Evolutionary conservation across 2,329 filamentous ascomycete genomes (phyloP), one percentile per base, ranked within the genome.

Genomic region (Fusarium kyushuense): DNA sequence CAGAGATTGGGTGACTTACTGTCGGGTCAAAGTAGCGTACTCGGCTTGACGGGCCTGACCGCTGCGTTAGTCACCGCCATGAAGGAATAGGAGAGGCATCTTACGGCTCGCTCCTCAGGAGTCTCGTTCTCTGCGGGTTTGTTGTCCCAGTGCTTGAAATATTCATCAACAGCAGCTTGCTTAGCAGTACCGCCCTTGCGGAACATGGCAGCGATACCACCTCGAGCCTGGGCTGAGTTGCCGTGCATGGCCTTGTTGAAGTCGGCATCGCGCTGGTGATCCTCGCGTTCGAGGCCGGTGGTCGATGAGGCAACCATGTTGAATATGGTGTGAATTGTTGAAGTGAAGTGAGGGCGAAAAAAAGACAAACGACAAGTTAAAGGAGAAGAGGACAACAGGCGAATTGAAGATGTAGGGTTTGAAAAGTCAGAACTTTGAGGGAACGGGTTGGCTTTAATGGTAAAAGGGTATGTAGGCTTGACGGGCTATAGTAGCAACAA

Each of bases 141-240:
- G 84, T 95, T 91, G 80, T 97, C 93, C 92, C 92, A 97, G 79
- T 97, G 94, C 86, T 96, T 96, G 84, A 97, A 97, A 83, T 97
- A 97, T 79, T 96, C 92, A 76, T 96, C 92, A 29, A 94, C 87
- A 46, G 93, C 93, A 53, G 90, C 90, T 78, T 93, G 88, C 77
- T 96, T 92, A 10, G 93, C 93, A 30, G 84, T 76, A 30, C 75
- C 70, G 79, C 96, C 90, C 84, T 99, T 99, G 78, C 86, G 85
- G 76, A 97, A 84, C 89, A 97, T 94, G 75, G 95, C 92, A 73
- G 88, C 83, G 74, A 97, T 87, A 72, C 93, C 92, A 76, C 91
- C 92, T 58, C 85, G 82, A 43, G 88, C 87, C 76, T 89, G 81
- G 49, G 92, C 84, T 54, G 92, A 93, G 65, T 79, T 80, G 76